Percentiles rank a stretch among this genome's conserved stretches.
Evolutionary conservation across 106 monocot species (phyloP).

Genomic region (Agapanthus africanus): DNA sequence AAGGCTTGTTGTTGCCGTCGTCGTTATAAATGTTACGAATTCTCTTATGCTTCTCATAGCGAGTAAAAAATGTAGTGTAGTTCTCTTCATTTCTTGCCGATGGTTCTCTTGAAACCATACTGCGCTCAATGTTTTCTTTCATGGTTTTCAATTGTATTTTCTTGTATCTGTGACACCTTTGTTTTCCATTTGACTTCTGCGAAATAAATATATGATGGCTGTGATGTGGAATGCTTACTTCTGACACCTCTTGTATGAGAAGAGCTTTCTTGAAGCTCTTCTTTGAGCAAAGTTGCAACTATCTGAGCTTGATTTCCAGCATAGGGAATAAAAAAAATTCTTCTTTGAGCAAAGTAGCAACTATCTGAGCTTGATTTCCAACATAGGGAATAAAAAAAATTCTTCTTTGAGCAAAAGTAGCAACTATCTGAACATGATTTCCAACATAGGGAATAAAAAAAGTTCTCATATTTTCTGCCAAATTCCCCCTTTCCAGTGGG

Average conservation of each 20-base stretch:
- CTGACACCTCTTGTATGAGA: slow-evolving; percentile 11
- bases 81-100: too few species aligned
- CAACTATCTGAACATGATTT: slow-evolving; percentile 1
- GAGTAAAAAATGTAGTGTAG: too few species aligned
- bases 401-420: slow-evolving; percentile 4
- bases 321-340: neutral
- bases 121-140: too few species aligned
- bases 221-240: slow-evolving; percentile 9
- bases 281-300: slow-evolving; percentile 9
- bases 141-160: neutral
- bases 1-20: too few species aligned
- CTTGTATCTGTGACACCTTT: neutral
- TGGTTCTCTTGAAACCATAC: too few species aligned
- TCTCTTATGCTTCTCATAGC: too few species aligned
- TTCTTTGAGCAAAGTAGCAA: slow-evolving; percentile 4
- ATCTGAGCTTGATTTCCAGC: neutral
- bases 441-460: too few species aligned
- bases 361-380: slow-evolving; percentile 5
- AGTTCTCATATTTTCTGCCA: neutral
- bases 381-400: too few species aligned
- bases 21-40: neutral
- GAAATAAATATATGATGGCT: neutral
- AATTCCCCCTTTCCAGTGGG: neutral
- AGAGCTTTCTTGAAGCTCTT: slow-evolving; percentile 1
- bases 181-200: neutral